Evolutionary conservation across 768 basidiomycete genomes (phyloP).

Genomic region (Nidularia sp.): DNA sequence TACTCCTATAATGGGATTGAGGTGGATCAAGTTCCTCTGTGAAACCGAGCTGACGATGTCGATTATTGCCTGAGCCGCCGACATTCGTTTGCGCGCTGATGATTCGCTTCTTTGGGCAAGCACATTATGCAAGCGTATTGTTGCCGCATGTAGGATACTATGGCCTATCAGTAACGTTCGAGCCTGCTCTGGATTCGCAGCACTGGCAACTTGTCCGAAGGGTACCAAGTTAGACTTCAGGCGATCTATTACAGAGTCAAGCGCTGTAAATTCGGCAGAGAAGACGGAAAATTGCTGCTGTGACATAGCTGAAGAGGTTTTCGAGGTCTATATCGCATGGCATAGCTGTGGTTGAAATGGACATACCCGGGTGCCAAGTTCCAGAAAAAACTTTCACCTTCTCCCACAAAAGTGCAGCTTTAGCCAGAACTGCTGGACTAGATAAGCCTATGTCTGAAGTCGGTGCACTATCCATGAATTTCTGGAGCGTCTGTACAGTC

Average conservation of each 20-base stretch:
- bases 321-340: not conserved
- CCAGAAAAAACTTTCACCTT: constrained; percentile 21
- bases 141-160: constrained; percentile 28
- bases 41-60: constrained; percentile 13
- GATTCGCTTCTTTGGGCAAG: constrained; percentile 16
- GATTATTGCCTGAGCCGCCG: constrained; percentile 13
- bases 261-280: constrained; percentile 8
- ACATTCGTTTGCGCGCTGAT: constrained; percentile 14
- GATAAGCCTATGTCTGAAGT: constrained; percentile 17
- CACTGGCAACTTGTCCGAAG: constrained; percentile 7
- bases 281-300: not conserved
- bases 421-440: constrained; percentile 15
- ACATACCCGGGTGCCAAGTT: constrained; percentile 23
- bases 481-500: constrained; percentile 15
- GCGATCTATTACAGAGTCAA: constrained; percentile 17
- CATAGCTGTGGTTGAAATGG: not conserved
- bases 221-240: constrained; percentile 10
- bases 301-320: constrained; percentile 2
- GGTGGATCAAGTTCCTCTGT: constrained; percentile 10
- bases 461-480: constrained; percentile 11
- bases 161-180: constrained; percentile 24
- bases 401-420: constrained; percentile 26
- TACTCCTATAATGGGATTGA: constrained; percentile 26
- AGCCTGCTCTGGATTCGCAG: constrained; percentile 9
- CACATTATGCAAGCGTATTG: constrained; percentile 27